Evolutionary conservation across 2,329 filamentous ascomycete genomes (phyloP).

Genomic region (Paracoccidioides brasiliensis): DNA sequence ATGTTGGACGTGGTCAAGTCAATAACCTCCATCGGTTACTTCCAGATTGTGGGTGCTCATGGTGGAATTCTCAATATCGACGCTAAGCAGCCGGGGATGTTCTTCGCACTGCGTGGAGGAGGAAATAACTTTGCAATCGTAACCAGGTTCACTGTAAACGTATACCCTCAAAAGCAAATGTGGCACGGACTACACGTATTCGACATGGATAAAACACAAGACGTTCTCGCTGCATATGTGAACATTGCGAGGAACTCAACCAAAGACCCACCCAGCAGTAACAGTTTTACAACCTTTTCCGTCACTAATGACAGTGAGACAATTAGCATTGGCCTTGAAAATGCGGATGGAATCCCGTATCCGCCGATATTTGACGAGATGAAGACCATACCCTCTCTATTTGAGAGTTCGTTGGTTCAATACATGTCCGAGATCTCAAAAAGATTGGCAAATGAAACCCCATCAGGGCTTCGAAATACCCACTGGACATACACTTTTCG

Average conservation of each 20-base stretch:
- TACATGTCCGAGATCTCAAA: constrained; percentile 22
- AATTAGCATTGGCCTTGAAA: constrained; percentile 20
- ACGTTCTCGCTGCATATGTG: constrained; percentile 22
- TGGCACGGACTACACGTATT: constrained; percentile 28
- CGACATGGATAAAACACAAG: constrained; percentile 16
- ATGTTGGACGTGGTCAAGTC: not conserved
- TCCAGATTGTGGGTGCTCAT: constrained; percentile 28
- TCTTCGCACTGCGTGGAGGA: constrained; percentile 38
- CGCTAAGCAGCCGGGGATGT: constrained; percentile 34
- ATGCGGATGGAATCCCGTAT: constrained; percentile 22
- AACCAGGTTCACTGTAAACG: constrained; percentile 29
- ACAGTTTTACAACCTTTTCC: constrained; percentile 15
- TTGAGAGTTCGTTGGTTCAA: constrained; percentile 19
- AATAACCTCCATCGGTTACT: constrained; percentile 9
- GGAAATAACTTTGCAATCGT: constrained; percentile 31
- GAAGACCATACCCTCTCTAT: constrained; percentile 11
- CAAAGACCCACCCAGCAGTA: constrained; percentile 23
- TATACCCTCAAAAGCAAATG: constrained; percentile 25
- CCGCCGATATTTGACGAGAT: constrained; percentile 23
- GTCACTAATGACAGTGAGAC: constrained; percentile 17
- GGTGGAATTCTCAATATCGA: constrained; percentile 27
- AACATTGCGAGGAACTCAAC: constrained; percentile 18
- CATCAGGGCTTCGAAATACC: constrained; percentile 19
- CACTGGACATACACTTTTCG: constrained; percentile 24
- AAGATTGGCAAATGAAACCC: constrained; percentile 22